Evolutionary conservation across 169 alveolate genomes (phyloP).

Genomic region (Besnoitia besnoiti): DNA sequence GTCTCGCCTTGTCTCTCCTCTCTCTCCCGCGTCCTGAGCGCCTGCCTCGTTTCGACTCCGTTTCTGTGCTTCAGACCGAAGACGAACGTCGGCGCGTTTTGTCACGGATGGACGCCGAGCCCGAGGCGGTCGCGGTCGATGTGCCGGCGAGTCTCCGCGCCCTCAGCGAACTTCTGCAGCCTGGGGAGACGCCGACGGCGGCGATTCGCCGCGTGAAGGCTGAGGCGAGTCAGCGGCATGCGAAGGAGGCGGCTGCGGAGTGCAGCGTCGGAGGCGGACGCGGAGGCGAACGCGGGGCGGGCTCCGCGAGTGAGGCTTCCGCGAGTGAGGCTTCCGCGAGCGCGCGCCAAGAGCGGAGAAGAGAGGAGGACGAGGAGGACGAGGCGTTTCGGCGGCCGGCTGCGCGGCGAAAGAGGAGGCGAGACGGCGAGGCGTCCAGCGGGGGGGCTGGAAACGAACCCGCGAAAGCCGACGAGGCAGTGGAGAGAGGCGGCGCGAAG

Average conservation of each 20-base stretch:
- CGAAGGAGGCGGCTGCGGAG: too few species aligned
- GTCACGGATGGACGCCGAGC: neutral
- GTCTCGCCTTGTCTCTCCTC: neutral
- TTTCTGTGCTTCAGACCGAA: neutral
- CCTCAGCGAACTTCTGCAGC: neutral
- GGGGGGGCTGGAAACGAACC: neutral
- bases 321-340: neutral
- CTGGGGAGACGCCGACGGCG: constrained; percentile 22
- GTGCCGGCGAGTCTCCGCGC: neutral
- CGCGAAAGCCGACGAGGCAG: neutral
- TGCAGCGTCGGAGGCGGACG: neutral
- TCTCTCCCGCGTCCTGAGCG: neutral
- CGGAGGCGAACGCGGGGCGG: neutral
- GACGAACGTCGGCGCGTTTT: neutral
- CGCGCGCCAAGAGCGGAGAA: neutral
- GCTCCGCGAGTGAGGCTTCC: neutral
- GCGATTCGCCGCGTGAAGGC: constrained; percentile 23
- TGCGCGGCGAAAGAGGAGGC: neutral
- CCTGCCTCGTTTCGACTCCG: neutral
- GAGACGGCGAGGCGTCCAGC: neutral
- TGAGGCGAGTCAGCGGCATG: neutral
- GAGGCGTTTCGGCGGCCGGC: neutral
- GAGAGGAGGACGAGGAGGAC: neutral
- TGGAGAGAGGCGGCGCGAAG: too few species aligned
- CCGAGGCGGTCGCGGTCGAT: neutral